Conservation (phyloP, 2,329 filamentous ascomycete genomes). For the Dactylellina cionopaga region DNA sequence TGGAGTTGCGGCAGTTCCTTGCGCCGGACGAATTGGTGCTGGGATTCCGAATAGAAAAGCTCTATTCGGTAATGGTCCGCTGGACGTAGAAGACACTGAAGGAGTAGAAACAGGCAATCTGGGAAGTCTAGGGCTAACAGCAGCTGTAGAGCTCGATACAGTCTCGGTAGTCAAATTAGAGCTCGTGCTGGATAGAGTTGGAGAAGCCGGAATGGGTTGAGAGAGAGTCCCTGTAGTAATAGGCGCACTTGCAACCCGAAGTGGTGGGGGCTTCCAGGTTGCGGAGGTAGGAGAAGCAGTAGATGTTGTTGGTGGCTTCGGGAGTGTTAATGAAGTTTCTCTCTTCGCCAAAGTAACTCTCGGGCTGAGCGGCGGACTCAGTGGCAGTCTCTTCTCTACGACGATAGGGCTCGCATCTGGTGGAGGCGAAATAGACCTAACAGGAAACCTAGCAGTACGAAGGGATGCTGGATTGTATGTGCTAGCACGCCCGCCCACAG, state of each 20-base stretch:
- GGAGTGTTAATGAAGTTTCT: background rate
- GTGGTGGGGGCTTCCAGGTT: background rate
- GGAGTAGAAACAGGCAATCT: conserved; percentile 20
- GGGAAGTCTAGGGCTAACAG: conserved; percentile 12
- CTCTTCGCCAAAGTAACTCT: too few relatives aligned
- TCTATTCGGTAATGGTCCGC: too few relatives aligned
- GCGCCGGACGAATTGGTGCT: background rate
- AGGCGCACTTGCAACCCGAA: background rate
- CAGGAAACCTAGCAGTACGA: conserved; percentile 6
- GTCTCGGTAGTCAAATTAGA: conserved; percentile 31
- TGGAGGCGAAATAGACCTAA: conserved; percentile 10
- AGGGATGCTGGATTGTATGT: conserved; percentile 32
- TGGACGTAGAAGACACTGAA: too few relatives aligned
- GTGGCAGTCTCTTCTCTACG: too few relatives aligned
- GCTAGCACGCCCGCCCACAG: background rate
- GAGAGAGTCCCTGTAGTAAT: background rate
- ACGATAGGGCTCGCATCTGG: background rate
- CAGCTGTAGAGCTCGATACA: conserved; percentile 36
- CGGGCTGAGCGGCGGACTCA: background rate
- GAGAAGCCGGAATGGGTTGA: conserved; percentile 9
- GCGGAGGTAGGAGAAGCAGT: background rate
- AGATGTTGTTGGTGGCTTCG: background rate
- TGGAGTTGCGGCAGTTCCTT: background rate
- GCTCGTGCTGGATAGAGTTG: conserved; percentile 24
- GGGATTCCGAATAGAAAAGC: background rate